Evolutionary conservation across 1,284 basidiomycete species (phyloP).

Genomic region (Pyrrhoderma lamaoense): DNA sequence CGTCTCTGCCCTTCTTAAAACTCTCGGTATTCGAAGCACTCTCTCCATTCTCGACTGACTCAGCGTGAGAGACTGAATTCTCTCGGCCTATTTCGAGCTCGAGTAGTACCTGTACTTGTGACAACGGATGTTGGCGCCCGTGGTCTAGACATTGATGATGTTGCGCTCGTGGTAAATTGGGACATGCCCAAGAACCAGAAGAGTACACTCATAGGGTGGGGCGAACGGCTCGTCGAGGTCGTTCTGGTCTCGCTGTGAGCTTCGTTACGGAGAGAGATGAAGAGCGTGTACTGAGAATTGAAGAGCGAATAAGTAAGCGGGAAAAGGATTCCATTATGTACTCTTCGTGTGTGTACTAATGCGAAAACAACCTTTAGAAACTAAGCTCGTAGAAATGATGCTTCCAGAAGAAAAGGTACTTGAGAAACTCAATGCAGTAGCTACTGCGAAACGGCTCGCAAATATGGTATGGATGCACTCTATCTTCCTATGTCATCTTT

Average conservation of each 20-base stretch:
- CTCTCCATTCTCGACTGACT: slow-evolving; percentile 89
- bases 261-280: slow-evolving; percentile 95
- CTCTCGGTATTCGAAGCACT: slow-evolving; percentile 77
- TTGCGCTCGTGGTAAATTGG: slow-evolving; percentile 95
- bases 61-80: slow-evolving; percentile 85
- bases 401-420: slow-evolving; percentile 80
- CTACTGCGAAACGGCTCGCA: slow-evolving; percentile 88
- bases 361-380: slow-evolving; percentile 38
- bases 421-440: slow-evolving; percentile 81
- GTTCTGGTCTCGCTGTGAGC: slow-evolving; percentile 84
- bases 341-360: neutral
- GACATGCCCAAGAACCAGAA: slow-evolving; percentile 79
- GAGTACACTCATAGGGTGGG: slow-evolving; percentile 81
- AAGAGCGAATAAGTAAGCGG: slow-evolving; percentile 70
- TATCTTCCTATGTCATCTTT: slow-evolving; percentile 18
- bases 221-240: slow-evolving; percentile 90
- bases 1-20: slow-evolving; percentile 74
- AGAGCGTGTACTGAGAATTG: slow-evolving; percentile 76
- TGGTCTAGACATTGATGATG: slow-evolving; percentile 92
- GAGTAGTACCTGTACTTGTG: slow-evolving; percentile 85
- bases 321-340: neutral
- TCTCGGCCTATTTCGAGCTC: slow-evolving; percentile 81
- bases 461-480: slow-evolving; percentile 69
- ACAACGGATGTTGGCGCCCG: slow-evolving; percentile 94
- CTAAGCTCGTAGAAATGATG: slow-evolving; percentile 65